Base-by-base conservation (phyloP, 2,329 filamentous ascomycete genomes). In the Arthrocladium fulminans region DNA sequence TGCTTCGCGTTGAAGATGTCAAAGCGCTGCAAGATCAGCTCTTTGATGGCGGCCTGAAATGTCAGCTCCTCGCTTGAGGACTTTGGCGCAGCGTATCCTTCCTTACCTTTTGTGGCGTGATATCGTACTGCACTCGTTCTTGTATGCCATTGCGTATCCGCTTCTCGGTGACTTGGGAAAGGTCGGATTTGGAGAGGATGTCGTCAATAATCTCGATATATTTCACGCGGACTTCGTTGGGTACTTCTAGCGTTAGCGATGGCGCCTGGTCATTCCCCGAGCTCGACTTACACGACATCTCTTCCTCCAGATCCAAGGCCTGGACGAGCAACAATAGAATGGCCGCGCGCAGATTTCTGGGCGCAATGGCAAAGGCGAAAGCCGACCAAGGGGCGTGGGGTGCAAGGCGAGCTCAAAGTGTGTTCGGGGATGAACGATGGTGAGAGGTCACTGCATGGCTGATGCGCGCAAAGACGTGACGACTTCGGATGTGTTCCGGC, bases 11-110 rank as follows among this genome's bases (percentile, higher is more conserved):
- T 79, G 57, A 83, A 77, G 49, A 81, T 76, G 60, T 88, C 84
- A 64, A 88, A 88, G 15, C 84, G 80, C 56, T 79, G 74, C 67
- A 84, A 81, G 48, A 88, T 88, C 42, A 88, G 72, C 45, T 71
- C 71, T 62, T 86, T 86, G 65, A 88, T 83, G 12, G 80, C 79
- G 61, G 75, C 71, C 84, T 87, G 47, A 22, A 43, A 45, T 10
- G 22, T 38, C 19, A 37, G 32, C 3, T 9, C 37, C 37, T 34
- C 9, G 27, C 40, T 51, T 39, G n/a, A n/a, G n/a, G n/a, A n/a
- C n/a, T n/a, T n/a, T n/a, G n/a, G n/a, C n/a, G n/a, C 19, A 10
- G 2, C 19, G 34, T 8, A 15, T 35, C 29, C 17, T 12, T n/a
- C 12, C 61, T 45, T 61, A 80, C 80, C 73, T 83, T 83, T 57